These are phyloP conservation scores for Scorias spongiosa DNA, from an alignment of 2,329 filamentous ascomycete species.

Conservation along the genomic window DNA sequence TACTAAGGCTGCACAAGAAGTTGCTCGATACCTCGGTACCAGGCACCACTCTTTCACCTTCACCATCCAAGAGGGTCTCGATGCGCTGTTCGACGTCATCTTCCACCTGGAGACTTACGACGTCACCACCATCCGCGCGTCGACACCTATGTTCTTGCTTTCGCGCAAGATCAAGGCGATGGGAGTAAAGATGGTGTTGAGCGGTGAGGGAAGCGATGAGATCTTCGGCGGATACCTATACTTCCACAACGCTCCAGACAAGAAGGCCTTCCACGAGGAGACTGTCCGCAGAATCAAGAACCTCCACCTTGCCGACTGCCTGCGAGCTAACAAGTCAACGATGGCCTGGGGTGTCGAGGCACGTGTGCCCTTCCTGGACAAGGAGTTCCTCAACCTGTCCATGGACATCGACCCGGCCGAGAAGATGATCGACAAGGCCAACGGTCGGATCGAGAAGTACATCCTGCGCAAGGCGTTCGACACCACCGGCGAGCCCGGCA, in stretches of 20 bases:
- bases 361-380: constrained; percentile 94
- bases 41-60: constrained; percentile 98
- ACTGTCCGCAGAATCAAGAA: constrained; percentile 91
- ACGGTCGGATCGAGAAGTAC: constrained; percentile 74
- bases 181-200: constrained; percentile 98
- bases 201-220: constrained; percentile 91
- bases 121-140: constrained; percentile 94
- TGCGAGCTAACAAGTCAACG: constrained; percentile 97
- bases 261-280: constrained; percentile 87
- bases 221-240: constrained; percentile 98
- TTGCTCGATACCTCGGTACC: constrained; percentile 91
- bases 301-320: constrained; percentile 87
- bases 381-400: constrained; percentile 78
- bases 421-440: constrained; percentile 83
- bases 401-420: constrained; percentile 93
- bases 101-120: constrained; percentile 97
- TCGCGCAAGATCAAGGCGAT: constrained; percentile 98
- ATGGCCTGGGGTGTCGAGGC: constrained; percentile 96
- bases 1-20: constrained; percentile 78
- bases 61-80: constrained; percentile 91
- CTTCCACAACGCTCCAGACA: constrained; percentile 88
- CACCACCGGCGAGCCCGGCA: constrained; percentile 58
- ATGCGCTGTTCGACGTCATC: constrained; percentile 93
- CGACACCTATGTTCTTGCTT: constrained; percentile 95
- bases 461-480: constrained; percentile 97